phyloP scores from a whole-genome alignment of 2,329 filamentous ascomycete species.

The Aspergillus ibericus region DNA sequence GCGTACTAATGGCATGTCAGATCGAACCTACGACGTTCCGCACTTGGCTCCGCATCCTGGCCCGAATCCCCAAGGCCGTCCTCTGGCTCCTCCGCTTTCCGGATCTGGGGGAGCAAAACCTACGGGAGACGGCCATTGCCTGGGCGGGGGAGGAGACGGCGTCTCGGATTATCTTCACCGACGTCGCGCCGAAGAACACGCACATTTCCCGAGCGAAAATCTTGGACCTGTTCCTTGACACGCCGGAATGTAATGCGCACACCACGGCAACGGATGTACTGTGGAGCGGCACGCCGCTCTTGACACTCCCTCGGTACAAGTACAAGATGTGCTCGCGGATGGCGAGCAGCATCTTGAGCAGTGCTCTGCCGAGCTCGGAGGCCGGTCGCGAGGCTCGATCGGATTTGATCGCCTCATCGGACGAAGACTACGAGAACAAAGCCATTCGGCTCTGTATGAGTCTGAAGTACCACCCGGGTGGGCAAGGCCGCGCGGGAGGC shows the following conservation, averaged over 20 bases:
- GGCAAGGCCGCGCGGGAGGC: constrained; percentile 52
- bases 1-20: constrained; percentile 47
- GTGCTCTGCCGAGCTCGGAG: constrained; percentile 72
- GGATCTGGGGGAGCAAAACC: constrained; percentile 83
- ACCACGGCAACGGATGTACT: constrained; percentile 95
- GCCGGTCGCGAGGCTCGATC: constrained; percentile 67
- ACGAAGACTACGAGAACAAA: constrained; percentile 79
- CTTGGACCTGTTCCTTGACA: constrained; percentile 94
- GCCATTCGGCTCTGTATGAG: constrained; percentile 67
- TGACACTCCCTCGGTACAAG: constrained; percentile 85
- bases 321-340: constrained; percentile 99
- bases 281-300: constrained; percentile 90
- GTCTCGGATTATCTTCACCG: constrained; percentile 85
- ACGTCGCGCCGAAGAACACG: constrained; percentile 90
- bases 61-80: constrained; percentile 79
- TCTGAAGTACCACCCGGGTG: constrained; percentile 57
- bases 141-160: constrained; percentile 89
- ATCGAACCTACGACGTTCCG: constrained; percentile 97
- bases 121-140: constrained; percentile 72
- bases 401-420: constrained; percentile 75
- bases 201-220: constrained; percentile 91
- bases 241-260: constrained; percentile 96
- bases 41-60: constrained; percentile 89
- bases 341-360: constrained; percentile 90
- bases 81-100: constrained; percentile 97